phyloP scores from a whole-genome alignment of 805 yeast genomes.

The Lachancea cidri region DNA sequence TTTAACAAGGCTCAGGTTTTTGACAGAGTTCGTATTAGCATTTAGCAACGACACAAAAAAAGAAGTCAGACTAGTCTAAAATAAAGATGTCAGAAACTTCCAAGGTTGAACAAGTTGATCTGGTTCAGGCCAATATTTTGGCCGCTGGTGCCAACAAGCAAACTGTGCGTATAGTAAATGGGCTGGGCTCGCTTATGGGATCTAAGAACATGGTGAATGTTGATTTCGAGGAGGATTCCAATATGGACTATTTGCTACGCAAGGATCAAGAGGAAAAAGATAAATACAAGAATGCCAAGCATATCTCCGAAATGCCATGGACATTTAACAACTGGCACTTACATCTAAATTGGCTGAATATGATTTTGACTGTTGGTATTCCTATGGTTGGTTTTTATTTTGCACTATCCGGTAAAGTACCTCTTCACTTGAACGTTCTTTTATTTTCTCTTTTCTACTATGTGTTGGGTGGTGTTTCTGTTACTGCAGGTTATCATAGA shows the following conservation, averaged over 20 bases:
- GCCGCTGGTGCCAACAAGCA: slow-evolving; percentile 79
- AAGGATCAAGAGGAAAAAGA: slow-evolving; percentile 40
- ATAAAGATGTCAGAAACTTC: background rate
- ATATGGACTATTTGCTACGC: slow-evolving; percentile 42
- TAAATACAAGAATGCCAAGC: slow-evolving; percentile 37
- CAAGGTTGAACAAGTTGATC: slow-evolving; percentile 41
- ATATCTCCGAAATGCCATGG: slow-evolving; percentile 78
- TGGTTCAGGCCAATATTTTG: slow-evolving; percentile 65
- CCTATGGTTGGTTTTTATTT: slow-evolving; percentile 51
- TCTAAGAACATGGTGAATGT: slow-evolving; percentile 65
- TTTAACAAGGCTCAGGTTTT: background rate
- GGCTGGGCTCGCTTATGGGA: slow-evolving; percentile 79
- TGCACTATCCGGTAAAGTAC: slow-evolving; percentile 38
- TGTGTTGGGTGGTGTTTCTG: slow-evolving; percentile 60
- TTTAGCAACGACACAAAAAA: too few species aligned
- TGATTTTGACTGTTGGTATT: slow-evolving; percentile 54
- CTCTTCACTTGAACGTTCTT: slow-evolving; percentile 45
- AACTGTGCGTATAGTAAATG: slow-evolving; percentile 68
- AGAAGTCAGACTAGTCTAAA: background rate
- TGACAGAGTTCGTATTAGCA: too few species aligned
- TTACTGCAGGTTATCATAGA: slow-evolving; percentile 83
- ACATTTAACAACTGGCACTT: slow-evolving; percentile 64
- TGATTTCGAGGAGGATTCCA: slow-evolving; percentile 42
- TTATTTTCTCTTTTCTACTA: slow-evolving; percentile 48
- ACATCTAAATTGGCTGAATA: slow-evolving; percentile 76